Base-by-base conservation (phyloP, 2,329 filamentous ascomycete genomes). In the Penicillium brasilianum region DNA sequence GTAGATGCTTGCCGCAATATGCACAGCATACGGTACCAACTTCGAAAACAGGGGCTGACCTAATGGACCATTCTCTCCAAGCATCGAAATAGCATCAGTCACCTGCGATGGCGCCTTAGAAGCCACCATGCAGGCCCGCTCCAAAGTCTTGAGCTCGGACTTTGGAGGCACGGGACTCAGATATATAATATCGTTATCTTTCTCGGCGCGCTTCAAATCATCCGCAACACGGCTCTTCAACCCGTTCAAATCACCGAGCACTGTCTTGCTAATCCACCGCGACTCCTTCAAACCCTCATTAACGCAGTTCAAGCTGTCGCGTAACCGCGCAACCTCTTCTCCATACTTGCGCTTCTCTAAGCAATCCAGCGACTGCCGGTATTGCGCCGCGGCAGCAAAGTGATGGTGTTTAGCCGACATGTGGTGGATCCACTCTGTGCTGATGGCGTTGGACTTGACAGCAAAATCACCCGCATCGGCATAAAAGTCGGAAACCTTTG, bases 321-420 rank as follows among this genome's bases (percentile, higher is more conserved):
- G 85, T 55, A 99, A 77, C 10, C 95, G 85, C 1, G 95, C 92
- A 20, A 99, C 90, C 80, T 99, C 95, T 74, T 99, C 95, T 51
- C 95, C 95, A 67, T 97, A 99, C 72, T 90, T 96, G 53, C 90
- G 84, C 84, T 96, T 98, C 78, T 98, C 95, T 14, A 99, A 77
- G 68, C 92, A 95, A 72, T 97, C 93, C 65, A 92, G 89, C 0
- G 95, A 92, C 28, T 94, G 92, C 14, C 95, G 85, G 70, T 94
- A 98, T 74, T 99, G 95, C 0, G 95, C 95, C 0, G 95, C 95
- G 0, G 92, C 94, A 1, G 94, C 93, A 78, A 99, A 98, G 77
- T 98, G 95, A 73, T 97, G 91, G 72, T 98, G 93, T 76, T 98
- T 99, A 6, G 94, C 95, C 28, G 91, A 93, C 85, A 96, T 93